Evolutionary conservation across 202 grass and related monocot genomes (phyloP).

Genomic region (Cymbopogon flexuosus): DNA sequence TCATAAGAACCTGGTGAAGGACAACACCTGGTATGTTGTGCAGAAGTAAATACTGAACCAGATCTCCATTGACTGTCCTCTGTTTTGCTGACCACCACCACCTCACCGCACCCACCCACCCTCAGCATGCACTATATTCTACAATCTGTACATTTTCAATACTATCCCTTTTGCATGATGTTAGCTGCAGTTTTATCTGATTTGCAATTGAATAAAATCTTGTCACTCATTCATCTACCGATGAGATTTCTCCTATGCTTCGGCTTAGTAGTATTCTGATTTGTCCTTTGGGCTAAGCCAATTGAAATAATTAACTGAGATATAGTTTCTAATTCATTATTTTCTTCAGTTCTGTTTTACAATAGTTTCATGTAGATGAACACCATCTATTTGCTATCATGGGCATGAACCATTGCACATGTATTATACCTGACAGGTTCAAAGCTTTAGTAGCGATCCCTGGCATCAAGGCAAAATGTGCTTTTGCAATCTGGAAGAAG

Average conservation of each 20-base stretch:
- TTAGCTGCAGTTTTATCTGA: background rate
- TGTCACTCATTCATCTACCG: background rate
- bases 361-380: background rate
- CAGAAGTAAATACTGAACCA: background rate
- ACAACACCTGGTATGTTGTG: slow-evolving; percentile 52
- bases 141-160: background rate
- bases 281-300: background rate
- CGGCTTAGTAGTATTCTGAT: background rate
- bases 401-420: background rate
- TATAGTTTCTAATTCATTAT: background rate
- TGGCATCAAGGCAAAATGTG: slow-evolving; percentile 47
- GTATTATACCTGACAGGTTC: slow-evolving; percentile 44
- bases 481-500: slow-evolving; percentile 66
- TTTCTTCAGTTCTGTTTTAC: background rate
- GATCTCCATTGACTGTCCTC: background rate
- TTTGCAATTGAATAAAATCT: background rate
- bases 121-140: background rate
- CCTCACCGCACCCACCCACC: background rate
- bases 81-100: background rate
- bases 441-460: slow-evolving; percentile 81
- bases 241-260: background rate
- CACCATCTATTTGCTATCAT: background rate
- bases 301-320: background rate
- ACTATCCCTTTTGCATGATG: background rate
- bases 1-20: slow-evolving; percentile 56